Conservation (phyloP, 495 filamentous ascomycete species). For the Penicillium mononematosum region DNA sequence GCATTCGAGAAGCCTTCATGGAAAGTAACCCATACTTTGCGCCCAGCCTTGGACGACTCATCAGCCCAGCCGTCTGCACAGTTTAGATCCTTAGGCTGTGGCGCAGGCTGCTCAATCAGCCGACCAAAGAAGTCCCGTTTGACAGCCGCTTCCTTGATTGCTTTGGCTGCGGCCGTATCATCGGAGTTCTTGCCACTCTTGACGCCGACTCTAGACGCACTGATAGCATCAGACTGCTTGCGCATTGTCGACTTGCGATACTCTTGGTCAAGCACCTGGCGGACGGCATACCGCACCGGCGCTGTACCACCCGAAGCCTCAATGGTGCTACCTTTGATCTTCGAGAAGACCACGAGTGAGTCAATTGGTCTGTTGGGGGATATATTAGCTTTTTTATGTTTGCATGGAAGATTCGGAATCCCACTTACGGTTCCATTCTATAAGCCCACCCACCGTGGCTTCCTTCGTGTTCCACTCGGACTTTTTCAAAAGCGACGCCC, state of each 20-base stretch:
- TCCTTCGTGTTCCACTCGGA: slow-evolving; percentile 68
- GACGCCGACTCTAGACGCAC: slow-evolving; percentile 41
- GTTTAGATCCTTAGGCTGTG: slow-evolving; percentile 25
- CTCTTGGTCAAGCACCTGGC: slow-evolving; percentile 90
- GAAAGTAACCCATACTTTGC: slow-evolving; percentile 86
- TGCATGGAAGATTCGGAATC: neutral
- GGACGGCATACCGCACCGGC: slow-evolving; percentile 82
- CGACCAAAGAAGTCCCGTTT: slow-evolving; percentile 94
- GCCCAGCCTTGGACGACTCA: slow-evolving; percentile 43
- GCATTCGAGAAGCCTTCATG: slow-evolving; percentile 97
- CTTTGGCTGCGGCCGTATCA: slow-evolving; percentile 20
- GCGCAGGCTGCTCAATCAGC: slow-evolving; percentile 51
- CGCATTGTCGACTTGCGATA: slow-evolving; percentile 65
- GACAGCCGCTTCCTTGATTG: slow-evolving; percentile 37
- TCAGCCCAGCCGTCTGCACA: slow-evolving; percentile 25
- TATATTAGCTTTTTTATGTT: slow-evolving; percentile 28
- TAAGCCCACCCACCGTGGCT: slow-evolving; percentile 71
- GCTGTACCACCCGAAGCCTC: slow-evolving; percentile 45
- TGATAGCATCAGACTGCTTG: slow-evolving; percentile 57
- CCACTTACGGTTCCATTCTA: slow-evolving; percentile 88
- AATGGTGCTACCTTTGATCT: slow-evolving; percentile 26
- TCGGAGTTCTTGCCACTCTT: slow-evolving; percentile 31
- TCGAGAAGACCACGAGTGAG: slow-evolving; percentile 51
- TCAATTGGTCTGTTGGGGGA: slow-evolving; percentile 63
- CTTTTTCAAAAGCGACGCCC: slow-evolving; percentile 78